Evolutionary conservation across 768 basidiomycete species (phyloP).

Genomic region (Boletus subparvulus): DNA sequence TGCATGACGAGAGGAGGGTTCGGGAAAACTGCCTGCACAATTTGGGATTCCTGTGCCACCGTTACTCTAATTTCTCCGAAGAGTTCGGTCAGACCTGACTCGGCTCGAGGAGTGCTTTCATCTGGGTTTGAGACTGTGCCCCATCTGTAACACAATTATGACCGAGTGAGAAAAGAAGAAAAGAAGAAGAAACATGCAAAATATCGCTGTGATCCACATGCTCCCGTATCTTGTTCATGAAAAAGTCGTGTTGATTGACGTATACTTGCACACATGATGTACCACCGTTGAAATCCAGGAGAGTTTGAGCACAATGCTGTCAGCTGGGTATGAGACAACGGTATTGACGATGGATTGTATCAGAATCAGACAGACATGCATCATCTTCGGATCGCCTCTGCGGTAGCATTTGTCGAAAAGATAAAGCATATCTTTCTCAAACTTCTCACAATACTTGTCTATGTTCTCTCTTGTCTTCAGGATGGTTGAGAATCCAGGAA

Average conservation of each 20-base stretch:
- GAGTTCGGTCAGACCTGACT: conserved; percentile 74
- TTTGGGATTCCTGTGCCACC: conserved; percentile 94
- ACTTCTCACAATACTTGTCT: conserved; percentile 97
- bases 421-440: conserved; percentile 97
- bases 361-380: conserved; percentile 69
- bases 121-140: conserved; percentile 75
- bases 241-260: conserved; percentile 99
- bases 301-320: conserved; percentile 95
- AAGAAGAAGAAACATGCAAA: conserved; percentile 45
- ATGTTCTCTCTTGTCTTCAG: conserved; percentile 83
- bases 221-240: conserved; percentile 88
- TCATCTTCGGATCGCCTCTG: conserved; percentile 98
- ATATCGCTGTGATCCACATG: conserved; percentile 53
- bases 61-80: conserved; percentile 88
- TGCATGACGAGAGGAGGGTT: conserved; percentile 97
- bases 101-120: conserved; percentile 69
- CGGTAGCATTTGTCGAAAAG: conserved; percentile 95
- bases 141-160: conserved; percentile 60
- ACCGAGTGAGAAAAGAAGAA: background rate
- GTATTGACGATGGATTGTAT: conserved; percentile 2
- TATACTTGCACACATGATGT: conserved; percentile 97
- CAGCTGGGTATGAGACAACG: conserved; percentile 8
- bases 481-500: background rate
- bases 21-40: conserved; percentile 98
- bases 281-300: conserved; percentile 97